Conservation (phyloP, 1,139 yeast genomes). For the Blastobotrys persicus region DNA sequence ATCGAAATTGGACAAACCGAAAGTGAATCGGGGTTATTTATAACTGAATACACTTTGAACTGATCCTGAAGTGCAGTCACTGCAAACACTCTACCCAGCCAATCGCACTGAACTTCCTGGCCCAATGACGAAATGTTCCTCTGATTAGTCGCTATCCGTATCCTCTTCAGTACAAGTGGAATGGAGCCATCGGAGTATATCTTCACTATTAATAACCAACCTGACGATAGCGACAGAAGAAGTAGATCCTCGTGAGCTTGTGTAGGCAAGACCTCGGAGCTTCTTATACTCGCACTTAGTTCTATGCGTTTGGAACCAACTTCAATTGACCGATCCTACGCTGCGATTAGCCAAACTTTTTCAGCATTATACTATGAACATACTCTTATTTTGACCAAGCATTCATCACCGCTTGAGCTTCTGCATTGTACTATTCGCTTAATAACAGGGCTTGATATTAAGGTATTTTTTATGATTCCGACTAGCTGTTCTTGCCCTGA, state of each 20-base stretch:
- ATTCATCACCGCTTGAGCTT: constrained; percentile 12
- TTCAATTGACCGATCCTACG: constrained; percentile 12
- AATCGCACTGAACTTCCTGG: constrained; percentile 14
- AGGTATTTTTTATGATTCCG: constrained; percentile 12
- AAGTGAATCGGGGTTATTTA: neutral
- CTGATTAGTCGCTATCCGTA: neutral
- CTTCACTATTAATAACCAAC: constrained; percentile 17
- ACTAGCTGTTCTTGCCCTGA: neutral
- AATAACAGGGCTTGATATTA: constrained; percentile 17
- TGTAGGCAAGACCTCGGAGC: constrained; percentile 14
- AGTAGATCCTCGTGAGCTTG: constrained; percentile 18
- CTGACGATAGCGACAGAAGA: constrained; percentile 18
- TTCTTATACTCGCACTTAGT: constrained; percentile 13
- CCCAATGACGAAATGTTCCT: constrained; percentile 8
- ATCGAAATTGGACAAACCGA: constrained; percentile 1
- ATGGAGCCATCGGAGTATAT: constrained; percentile 16
- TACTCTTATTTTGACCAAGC: constrained; percentile 13
- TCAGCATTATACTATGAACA: neutral
- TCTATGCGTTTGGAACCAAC: constrained; percentile 7
- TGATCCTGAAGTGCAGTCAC: constrained; percentile 13
- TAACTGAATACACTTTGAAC: constrained; percentile 8
- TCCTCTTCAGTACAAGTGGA: constrained; percentile 10
- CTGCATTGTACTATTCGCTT: constrained; percentile 11
- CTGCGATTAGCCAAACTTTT: neutral
- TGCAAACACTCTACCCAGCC: constrained; percentile 15